Evolutionary conservation across 2,329 filamentous ascomycete species (phyloP).

Genomic region (Paecilomyces niveus): DNA sequence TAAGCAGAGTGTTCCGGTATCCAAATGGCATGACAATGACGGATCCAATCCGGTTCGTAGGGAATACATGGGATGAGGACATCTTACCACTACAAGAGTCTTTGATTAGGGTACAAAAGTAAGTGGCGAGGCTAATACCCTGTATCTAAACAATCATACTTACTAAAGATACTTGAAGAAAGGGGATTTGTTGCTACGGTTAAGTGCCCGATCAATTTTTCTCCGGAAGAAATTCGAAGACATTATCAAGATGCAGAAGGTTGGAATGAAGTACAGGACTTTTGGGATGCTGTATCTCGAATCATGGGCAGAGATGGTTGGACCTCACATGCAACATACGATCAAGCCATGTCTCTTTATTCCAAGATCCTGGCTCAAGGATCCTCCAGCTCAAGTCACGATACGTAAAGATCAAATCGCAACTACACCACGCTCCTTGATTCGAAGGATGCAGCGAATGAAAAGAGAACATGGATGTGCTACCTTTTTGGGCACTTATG

Average conservation of each 20-base stretch:
- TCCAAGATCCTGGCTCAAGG: conserved; percentile 4
- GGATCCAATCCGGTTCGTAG: conserved; percentile 21
- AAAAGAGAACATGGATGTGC: no score
- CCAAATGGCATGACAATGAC: conserved; percentile 16
- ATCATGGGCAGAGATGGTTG: conserved; percentile 8
- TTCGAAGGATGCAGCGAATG: no score
- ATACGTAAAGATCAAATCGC: no score
- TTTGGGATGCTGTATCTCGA: conserved; percentile 8
- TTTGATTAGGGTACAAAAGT: conserved; percentile 8
- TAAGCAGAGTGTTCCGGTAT: conserved; percentile 17
- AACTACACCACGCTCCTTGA: no score
- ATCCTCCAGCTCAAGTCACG: background rate
- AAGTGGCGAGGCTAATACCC: conserved; percentile 1
- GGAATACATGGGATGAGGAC: conserved; percentile 24
- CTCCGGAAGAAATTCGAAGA: conserved; percentile 7
- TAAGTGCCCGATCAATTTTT: conserved; percentile 5
- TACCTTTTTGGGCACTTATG: no score
- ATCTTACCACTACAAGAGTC: conserved; percentile 24
- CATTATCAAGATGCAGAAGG: conserved; percentile 7
- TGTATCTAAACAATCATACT: background rate
- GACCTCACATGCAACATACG: conserved; percentile 7
- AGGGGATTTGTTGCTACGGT: conserved; percentile 1
- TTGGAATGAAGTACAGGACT: conserved; percentile 8
- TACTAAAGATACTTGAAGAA: background rate
- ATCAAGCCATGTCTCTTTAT: conserved; percentile 5